Evolutionary conservation across 805 yeast species (phyloP).

Genomic region (Sugiyamaella marilandica): DNA sequence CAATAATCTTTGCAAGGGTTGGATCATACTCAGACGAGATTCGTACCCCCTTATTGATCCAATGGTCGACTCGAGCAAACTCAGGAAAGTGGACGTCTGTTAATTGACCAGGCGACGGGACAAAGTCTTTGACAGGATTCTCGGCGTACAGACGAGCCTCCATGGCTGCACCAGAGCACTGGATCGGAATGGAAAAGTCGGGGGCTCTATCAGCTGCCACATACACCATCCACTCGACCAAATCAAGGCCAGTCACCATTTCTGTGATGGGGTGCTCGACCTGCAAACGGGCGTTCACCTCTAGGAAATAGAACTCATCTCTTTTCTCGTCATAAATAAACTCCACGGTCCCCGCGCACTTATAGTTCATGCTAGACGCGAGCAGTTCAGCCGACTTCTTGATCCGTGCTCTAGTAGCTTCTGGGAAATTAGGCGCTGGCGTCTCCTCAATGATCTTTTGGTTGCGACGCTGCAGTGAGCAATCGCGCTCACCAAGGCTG

Average conservation of each 20-base stretch:
- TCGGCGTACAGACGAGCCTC: conserved; percentile 97
- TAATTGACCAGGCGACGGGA: conserved; percentile 94
- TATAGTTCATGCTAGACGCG: conserved; percentile 79
- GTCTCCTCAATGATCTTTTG: conserved; percentile 96
- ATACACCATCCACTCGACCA: conserved; percentile 93
- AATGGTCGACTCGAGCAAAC: conserved; percentile 91
- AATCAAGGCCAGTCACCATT: conserved; percentile 87
- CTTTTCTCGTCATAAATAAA: conserved; percentile 82
- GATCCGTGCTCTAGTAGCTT: conserved; percentile 65
- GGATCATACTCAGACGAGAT: conserved; percentile 95
- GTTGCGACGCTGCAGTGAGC: conserved; percentile 95
- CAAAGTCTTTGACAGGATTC: conserved; percentile 90
- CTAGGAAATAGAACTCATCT: conserved; percentile 90
- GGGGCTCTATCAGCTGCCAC: conserved; percentile 91
- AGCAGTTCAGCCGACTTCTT: conserved; percentile 80
- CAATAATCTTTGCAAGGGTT: conserved; percentile 92
- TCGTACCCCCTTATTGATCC: conserved; percentile 86
- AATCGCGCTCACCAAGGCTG: conserved; percentile 95
- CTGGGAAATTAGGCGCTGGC: conserved; percentile 93
- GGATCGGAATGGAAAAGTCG: conserved; percentile 56
- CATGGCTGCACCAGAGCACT: conserved; percentile 73
- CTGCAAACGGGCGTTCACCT: conserved; percentile 93
- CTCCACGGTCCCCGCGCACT: conserved; percentile 97
- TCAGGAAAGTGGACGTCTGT: conserved; percentile 79
- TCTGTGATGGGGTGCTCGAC: conserved; percentile 98